Evolutionary conservation across 768 basidiomycete species (phyloP).

Genomic region (Strobilomyces confusus): DNA sequence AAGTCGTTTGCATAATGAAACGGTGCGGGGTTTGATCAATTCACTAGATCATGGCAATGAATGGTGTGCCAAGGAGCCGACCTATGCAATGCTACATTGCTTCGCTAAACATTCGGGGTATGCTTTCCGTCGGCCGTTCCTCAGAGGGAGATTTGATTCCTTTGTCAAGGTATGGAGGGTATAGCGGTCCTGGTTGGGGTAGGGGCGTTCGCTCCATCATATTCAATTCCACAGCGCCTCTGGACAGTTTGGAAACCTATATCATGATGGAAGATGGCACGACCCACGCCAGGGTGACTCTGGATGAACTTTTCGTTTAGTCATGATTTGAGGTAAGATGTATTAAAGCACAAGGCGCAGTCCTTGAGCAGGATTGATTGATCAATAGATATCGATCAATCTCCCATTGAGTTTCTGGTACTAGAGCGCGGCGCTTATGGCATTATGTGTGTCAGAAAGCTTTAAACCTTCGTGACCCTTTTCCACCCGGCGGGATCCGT

Average conservation of each 20-base stretch:
- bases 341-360: too few relatives aligned
- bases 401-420: too few relatives aligned
- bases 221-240: constrained; percentile 49
- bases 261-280: constrained; percentile 60
- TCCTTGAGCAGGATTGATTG: too few relatives aligned
- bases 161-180: constrained; percentile 57
- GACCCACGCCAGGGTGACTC: constrained; percentile 48
- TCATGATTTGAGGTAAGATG: neutral
- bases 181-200: constrained; percentile 51
- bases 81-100: constrained; percentile 63
- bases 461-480: too few relatives aligned
- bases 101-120: constrained; percentile 76
- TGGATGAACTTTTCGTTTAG: constrained; percentile 41
- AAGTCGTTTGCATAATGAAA: constrained; percentile 2
- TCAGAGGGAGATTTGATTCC: neutral
- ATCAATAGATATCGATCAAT: too few relatives aligned
- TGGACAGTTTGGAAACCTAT: constrained; percentile 53
- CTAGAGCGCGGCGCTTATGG: neutral
- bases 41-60: constrained; percentile 69
- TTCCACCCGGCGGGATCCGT: too few relatives aligned
- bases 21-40: neutral
- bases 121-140: neutral
- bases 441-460: neutral
- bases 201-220: constrained; percentile 62
- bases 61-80: constrained; percentile 70